Conservation (phyloP, 495 filamentous ascomycete species). For the Gamarada debralockiae region DNA sequence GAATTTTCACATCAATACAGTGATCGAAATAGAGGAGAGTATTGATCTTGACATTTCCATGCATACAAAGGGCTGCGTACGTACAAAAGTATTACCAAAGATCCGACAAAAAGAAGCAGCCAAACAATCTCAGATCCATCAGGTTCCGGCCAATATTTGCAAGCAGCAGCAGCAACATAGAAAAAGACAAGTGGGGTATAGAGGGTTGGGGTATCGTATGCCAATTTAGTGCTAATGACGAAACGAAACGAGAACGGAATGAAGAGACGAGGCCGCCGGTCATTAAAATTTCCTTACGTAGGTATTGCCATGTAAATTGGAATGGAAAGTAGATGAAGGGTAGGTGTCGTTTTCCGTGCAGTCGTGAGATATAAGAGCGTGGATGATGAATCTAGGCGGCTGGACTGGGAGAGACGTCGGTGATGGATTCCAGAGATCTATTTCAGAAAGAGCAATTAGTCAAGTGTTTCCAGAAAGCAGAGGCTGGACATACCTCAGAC, state of each 20-base stretch:
- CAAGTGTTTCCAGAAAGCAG: neutral
- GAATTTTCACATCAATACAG: too few relatives aligned
- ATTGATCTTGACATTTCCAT: neutral
- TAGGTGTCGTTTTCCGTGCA: too few relatives aligned
- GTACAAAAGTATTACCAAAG: neutral
- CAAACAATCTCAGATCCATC: neutral
- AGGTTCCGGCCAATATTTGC: neutral
- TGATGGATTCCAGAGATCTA: constrained; percentile 23
- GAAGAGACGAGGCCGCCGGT: neutral
- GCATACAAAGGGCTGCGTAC: neutral
- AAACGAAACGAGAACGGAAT: neutral
- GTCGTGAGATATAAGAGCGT: neutral
- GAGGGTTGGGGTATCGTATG: constrained; percentile 6
- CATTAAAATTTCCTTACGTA: constrained; percentile 1
- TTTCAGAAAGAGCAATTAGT: too few relatives aligned
- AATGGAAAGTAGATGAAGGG: neutral
- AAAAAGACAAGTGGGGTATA: constrained; percentile 8
- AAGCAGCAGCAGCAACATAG: neutral
- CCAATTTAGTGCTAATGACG: constrained; percentile 3
- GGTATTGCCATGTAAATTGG: neutral
- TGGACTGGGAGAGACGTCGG: constrained; percentile 11
- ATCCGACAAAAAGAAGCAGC: neutral
- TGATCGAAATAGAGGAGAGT: too few relatives aligned
- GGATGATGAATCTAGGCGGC: constrained; percentile 1
- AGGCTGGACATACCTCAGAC: constrained; percentile 28